Percentiles rank a stretch among this genome's conserved stretches.
These are phyloP conservation scores for Ceratocystis eucalypticola DNA, from an alignment of 2,329 filamentous ascomycete genomes.

Conservation along the genomic window DNA sequence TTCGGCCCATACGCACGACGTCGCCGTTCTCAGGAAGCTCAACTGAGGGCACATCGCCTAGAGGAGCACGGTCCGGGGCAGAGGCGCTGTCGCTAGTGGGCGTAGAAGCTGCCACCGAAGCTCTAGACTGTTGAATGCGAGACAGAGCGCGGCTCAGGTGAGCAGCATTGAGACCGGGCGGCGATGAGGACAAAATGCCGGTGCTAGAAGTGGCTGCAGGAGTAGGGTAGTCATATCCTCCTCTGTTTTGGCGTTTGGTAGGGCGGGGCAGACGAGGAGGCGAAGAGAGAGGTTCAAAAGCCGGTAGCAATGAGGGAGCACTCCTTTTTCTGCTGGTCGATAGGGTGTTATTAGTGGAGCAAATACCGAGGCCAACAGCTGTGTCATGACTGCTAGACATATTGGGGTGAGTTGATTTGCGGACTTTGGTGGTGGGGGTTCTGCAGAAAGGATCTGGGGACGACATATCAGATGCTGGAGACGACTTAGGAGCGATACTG, in stretches of 20 bases:
- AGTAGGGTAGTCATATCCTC: constrained; percentile 60
- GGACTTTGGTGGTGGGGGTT: background rate
- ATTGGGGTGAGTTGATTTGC: background rate
- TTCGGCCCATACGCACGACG: constrained; percentile 73
- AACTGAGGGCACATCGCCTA: constrained; percentile 70
- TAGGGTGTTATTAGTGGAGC: background rate
- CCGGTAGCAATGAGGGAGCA: constrained; percentile 56
- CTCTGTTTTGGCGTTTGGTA: constrained; percentile 47
- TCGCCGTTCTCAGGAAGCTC: constrained; percentile 72
- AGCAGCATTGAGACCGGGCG: constrained; percentile 36
- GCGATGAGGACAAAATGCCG: constrained; percentile 77
- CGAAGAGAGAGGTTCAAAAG: constrained; percentile 69
- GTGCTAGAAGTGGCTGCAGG: constrained; percentile 90
- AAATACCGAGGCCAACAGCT: background rate
- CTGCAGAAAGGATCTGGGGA: background rate
- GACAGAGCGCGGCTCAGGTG: constrained; percentile 28
- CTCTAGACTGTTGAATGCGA: constrained; percentile 14
- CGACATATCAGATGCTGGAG: background rate
- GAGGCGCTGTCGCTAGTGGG: background rate
- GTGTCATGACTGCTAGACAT: background rate
- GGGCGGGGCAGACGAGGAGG: constrained; percentile 59
- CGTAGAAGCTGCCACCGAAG: background rate
- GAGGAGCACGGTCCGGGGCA: constrained; percentile 55
- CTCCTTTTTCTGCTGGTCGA: constrained; percentile 39
- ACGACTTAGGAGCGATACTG: background rate